phyloP scores from a whole-genome alignment of 805 yeast species.

The Ogataea methanolica region DNA sequence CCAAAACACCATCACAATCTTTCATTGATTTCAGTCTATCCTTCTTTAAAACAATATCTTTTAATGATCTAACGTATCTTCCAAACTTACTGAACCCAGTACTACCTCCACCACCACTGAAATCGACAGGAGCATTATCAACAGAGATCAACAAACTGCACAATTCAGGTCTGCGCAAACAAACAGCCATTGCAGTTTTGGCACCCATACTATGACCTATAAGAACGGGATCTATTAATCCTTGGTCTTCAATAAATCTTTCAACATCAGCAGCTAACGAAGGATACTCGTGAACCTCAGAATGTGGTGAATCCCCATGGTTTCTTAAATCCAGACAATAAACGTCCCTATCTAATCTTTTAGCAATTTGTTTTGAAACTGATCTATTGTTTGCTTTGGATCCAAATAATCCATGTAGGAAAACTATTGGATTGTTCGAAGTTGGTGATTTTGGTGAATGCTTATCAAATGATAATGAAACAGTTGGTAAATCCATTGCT shows the following conservation, averaged over 20 bases:
- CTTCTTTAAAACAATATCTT: conserved; percentile 43
- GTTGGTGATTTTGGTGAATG: conserved; percentile 19
- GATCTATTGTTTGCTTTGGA: conserved; percentile 74
- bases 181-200: conserved; percentile 84
- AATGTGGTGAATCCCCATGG: conserved; percentile 90
- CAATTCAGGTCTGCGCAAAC: conserved; percentile 60
- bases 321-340: conserved; percentile 78
- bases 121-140: conserved; percentile 84
- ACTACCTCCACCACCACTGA: conserved; percentile 35
- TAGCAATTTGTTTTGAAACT: conserved; percentile 59
- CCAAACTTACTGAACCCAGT: conserved; percentile 48
- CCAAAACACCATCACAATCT: conserved; percentile 64
- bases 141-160: conserved; percentile 66
- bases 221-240: conserved; percentile 48
- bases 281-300: conserved; percentile 67
- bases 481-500: conserved; percentile 42
- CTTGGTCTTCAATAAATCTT: conserved; percentile 49
- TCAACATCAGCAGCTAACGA: conserved; percentile 85
- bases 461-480: conserved; percentile 48
- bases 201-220: conserved; percentile 93
- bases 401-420: conserved; percentile 90
- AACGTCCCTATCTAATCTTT: conserved; percentile 48
- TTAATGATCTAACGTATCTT: conserved; percentile 59
- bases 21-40: conserved; percentile 43
- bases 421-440: conserved; percentile 52